Evolutionary conservation across 225 moss, liverwort and hornwort genomes (phyloP), one percentile per base, ranked within the genome.

Genomic region (Antitrichia curtipendula): DNA sequence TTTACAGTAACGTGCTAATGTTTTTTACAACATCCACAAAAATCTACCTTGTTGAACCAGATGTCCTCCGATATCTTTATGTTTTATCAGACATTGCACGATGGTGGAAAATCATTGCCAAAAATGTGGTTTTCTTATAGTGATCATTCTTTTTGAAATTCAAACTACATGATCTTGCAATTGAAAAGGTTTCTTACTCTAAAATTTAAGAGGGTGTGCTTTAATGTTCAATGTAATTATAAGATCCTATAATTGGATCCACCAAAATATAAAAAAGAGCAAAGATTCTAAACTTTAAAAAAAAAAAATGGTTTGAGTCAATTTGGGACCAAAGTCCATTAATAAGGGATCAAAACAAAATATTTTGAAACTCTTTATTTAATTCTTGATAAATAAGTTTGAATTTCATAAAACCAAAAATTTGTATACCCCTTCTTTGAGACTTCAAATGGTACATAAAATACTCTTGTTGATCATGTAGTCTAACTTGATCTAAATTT

Each of bases 181-280:
- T 66, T n/a, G 36, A 5, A 20, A 36, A 65, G 21, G 21, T 66
- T n/a, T 66, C 5, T n/a, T n/a, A 11, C 12, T n/a, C 12, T n/a
- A 21, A 32, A 66, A n/a, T n/a, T 21, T 66, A 10, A 20, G 10
- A 36, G 2, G 19, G 10, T 34, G 1, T 34, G 34, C 9, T 34
- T 63, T 18, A 34, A 62, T n/a, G n/a, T n/a, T n/a, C 16, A 62
- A 62, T 15, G 8, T 8, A 63, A 63, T 63, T n/a, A n/a, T 20
- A 10, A 36, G 40, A 14, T 23, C 4, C 10, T 8, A 19, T 2
- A 2, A 2, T 24, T 40, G 4, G 1, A 40, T 38, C 4, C 2
- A 23, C 14, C 8, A 23, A 69, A 69, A 24, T 41, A 40, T 22
- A 0, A 22, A 22, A 38, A n/a, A 12, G 22, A 38, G 2, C 22